Base-by-base conservation (phyloP, 2,329 filamentous ascomycete genomes). In the Nemania bipapillata region DNA sequence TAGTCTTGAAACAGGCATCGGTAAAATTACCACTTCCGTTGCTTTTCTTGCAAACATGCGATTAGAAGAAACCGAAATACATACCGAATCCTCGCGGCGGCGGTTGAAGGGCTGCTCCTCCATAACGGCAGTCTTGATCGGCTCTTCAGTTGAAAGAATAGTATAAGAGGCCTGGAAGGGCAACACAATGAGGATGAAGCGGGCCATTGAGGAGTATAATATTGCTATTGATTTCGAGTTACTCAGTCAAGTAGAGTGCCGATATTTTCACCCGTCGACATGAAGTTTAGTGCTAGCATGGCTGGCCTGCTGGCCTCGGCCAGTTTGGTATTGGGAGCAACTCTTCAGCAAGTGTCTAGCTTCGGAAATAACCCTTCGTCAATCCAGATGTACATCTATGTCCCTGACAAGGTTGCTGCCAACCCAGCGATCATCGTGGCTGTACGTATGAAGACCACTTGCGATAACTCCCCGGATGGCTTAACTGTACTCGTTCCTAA, bases 341-440 rank as follows among this genome's bases (percentile, higher is more conserved):
- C 69, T 50, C 69, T 71, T 17, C 69, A 71, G 45, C 69, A 80
- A 52, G 80, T 86, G 62, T 77, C 77, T 5, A 74, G 77, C 70
- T 85, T 82, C 57, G 83, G 83, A 12, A 72, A 74, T 9, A 83
- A 82, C 24, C 82, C 84, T 0, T 81, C 78, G 2, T 79, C 80
- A 15, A 80, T 81, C 2, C 74, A 71, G 45, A 82, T 84, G 77
- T 84, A 80, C 74, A 82, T 85, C 40, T 84, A 85, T 64, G 82
- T 83, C 17, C 82, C 82, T 2, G 79, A 79, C 30, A 81, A 81
- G 37, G 49, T 78, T 11, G 74, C 75, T 17, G 47, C 66, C n/a
- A 76, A 71, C 9, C 77, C 76, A 12, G 66, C 76, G 15, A 47
- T 78, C 22, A 68, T 78, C 22, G 68, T 70, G 1, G 68, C 68